A percentile compares a stretch with the other conserved stretches of the same genome.
These are phyloP conservation scores for Hymenotorrendiella dingleyae DNA, from an alignment of 2,329 filamentous ascomycete genomes.

Conservation along the genomic window DNA sequence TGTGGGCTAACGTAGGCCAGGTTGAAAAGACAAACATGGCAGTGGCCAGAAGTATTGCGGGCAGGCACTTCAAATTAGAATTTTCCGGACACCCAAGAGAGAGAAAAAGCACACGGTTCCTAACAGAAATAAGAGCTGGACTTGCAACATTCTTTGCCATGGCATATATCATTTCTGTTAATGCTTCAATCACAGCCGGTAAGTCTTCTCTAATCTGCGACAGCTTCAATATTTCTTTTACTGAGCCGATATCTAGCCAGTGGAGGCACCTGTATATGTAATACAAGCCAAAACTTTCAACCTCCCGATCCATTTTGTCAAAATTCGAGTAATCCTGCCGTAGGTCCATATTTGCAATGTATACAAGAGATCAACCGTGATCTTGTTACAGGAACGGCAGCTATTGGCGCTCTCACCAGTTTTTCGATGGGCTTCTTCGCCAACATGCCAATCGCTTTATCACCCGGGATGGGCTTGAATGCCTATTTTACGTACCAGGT, in stretches of 20 bases:
- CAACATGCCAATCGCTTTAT: constrained; percentile 66
- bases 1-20: constrained; percentile 12
- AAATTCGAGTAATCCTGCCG: constrained; percentile 37
- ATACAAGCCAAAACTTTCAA: constrained; percentile 3
- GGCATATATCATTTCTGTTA: constrained; percentile 68
- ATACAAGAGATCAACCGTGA: constrained; percentile 51
- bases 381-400: constrained; percentile 77
- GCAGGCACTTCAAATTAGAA: constrained; percentile 73
- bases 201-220: background rate
- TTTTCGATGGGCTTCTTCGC: constrained; percentile 80
- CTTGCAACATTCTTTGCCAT: constrained; percentile 66
- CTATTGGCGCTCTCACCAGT: constrained; percentile 71
- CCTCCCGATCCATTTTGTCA: constrained; percentile 18
- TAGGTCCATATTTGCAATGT: constrained; percentile 61
- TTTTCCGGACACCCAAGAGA: constrained; percentile 63
- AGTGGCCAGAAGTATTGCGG: constrained; percentile 60
- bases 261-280: constrained; percentile 23
- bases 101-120: constrained; percentile 62
- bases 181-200: constrained; percentile 41
- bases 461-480: constrained; percentile 76
- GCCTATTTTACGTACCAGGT: constrained; percentile 78
- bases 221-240: background rate
- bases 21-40: constrained; percentile 29
- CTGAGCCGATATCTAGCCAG: constrained; percentile 12
- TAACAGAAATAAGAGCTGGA: constrained; percentile 78